These are phyloP conservation scores for Bruguiera hainesii DNA, from an alignment of 441 rosid species.

Conservation along the genomic window DNA sequence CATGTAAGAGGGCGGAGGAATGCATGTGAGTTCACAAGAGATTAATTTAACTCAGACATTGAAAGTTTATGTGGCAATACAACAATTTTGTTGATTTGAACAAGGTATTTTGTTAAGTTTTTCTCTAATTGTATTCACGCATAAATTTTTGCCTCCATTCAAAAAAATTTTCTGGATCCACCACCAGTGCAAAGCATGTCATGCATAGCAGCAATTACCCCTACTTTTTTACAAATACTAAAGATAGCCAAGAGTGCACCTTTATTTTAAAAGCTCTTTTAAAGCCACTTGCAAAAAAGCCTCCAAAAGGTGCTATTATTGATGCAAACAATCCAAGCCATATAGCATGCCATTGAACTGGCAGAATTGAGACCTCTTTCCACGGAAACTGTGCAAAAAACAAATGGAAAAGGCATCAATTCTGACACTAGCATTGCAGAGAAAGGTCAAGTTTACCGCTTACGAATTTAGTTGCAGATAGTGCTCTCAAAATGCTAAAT, in stretches of 20 bases:
- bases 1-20: too few relatives aligned
- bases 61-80: too few relatives aligned
- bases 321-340: conserved; percentile 89
- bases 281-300: conserved; percentile 93
- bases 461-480: not conserved
- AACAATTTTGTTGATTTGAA: too few relatives aligned
- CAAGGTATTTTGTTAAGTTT: too few relatives aligned
- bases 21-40: too few relatives aligned
- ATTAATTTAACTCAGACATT: too few relatives aligned
- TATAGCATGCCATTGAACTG: conserved; percentile 89
- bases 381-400: conserved; percentile 55
- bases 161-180: too few relatives aligned
- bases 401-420: not conserved
- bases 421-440: not conserved
- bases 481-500: not conserved
- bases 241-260: conserved; percentile 32
- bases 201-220: not conserved
- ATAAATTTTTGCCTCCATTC: too few relatives aligned
- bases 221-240: not conserved
- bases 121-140: too few relatives aligned
- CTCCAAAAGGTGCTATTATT: conserved; percentile 97
- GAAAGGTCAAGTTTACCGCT: not conserved
- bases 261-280: conserved; percentile 92
- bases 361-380: conserved; percentile 68
- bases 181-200: not conserved